These are phyloP conservation scores for Colletotrichum melonis DNA, from an alignment of 2,329 filamentous ascomycete species.

Conservation along the genomic window DNA sequence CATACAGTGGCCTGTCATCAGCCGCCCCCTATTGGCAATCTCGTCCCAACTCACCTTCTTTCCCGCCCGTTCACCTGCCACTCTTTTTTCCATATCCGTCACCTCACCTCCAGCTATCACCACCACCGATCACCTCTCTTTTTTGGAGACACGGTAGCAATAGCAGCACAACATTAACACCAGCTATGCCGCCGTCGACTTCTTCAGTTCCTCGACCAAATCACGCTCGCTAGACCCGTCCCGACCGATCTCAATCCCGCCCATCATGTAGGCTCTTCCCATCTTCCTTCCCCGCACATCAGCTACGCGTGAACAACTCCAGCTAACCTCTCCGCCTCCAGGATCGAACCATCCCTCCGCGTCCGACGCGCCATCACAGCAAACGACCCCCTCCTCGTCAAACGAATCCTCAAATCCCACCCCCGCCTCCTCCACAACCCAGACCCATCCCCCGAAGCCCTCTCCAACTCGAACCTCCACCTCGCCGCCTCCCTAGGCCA, in stretches of 20 bases:
- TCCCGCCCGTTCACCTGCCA: neutral
- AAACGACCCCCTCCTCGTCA: slow-evolving; percentile 77
- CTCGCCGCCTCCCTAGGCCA: slow-evolving; percentile 81
- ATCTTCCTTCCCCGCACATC: neutral
- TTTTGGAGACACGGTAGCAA: neutral
- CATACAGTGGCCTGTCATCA: slow-evolving; percentile 25
- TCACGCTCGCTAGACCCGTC: neutral
- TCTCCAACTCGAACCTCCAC: slow-evolving; percentile 87
- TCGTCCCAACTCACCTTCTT: slow-evolving; percentile 19
- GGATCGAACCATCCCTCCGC: slow-evolving; percentile 82
- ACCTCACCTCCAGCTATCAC: neutral
- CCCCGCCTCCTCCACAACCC: slow-evolving; percentile 81
- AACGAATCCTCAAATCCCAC: slow-evolving; percentile 80
- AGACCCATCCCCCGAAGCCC: slow-evolving; percentile 73
- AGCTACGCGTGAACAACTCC: neutral
- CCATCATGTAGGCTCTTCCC: neutral
- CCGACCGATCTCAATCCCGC: neutral
- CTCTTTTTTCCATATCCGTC: neutral
- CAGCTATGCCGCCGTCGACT: neutral
- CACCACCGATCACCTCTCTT: neutral
- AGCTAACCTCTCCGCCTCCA: slow-evolving; percentile 45
- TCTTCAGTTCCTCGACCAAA: neutral
- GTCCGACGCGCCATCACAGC: slow-evolving; percentile 84
- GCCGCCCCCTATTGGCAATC: neutral
- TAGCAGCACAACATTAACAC: neutral